phyloP scores from a whole-genome alignment of 2,329 filamentous ascomycete genomes.

The Nemania abortiva region DNA sequence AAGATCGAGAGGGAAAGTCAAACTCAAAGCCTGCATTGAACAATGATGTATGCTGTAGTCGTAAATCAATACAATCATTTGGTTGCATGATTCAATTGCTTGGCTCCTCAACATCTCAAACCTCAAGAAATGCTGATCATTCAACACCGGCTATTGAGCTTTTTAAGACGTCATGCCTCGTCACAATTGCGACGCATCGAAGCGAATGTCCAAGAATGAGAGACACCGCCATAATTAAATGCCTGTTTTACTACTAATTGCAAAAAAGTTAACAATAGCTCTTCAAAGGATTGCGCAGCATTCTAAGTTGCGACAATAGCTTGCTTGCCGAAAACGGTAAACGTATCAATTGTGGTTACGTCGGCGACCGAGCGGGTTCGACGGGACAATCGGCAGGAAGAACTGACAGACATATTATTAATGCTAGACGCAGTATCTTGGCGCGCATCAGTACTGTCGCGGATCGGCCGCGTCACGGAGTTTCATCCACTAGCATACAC shows the following conservation, averaged over 20 bases:
- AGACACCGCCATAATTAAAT: not conserved
- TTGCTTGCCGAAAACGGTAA: slow-evolving; percentile 22
- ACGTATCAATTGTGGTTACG: slow-evolving; percentile 20
- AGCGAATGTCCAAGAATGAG: not conserved
- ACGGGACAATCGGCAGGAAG: slow-evolving; percentile 6
- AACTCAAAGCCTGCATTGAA: not conserved
- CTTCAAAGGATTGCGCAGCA: slow-evolving; percentile 14
- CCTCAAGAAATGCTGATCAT: slow-evolving; percentile 19
- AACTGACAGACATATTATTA: slow-evolving; percentile 21
- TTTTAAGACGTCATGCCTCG: not conserved
- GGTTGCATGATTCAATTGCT: slow-evolving; percentile 15
- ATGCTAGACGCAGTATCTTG: slow-evolving; percentile 21
- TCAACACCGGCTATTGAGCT: not conserved
- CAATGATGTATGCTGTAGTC: not conserved
- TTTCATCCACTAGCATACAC: slow-evolving; percentile 39
- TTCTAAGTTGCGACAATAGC: not conserved
- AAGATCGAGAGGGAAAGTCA: not conserved
- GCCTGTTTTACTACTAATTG: not conserved
- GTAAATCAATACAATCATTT: not conserved
- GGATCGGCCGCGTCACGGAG: slow-evolving; percentile 39
- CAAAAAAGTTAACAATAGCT: not conserved
- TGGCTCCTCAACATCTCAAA: slow-evolving; percentile 17
- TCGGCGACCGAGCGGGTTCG: not conserved
- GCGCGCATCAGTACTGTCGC: slow-evolving; percentile 42
- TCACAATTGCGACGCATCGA: not conserved